Conservation (phyloP, 495 filamentous ascomycete genomes). For the Geoglossum glabrum region DNA sequence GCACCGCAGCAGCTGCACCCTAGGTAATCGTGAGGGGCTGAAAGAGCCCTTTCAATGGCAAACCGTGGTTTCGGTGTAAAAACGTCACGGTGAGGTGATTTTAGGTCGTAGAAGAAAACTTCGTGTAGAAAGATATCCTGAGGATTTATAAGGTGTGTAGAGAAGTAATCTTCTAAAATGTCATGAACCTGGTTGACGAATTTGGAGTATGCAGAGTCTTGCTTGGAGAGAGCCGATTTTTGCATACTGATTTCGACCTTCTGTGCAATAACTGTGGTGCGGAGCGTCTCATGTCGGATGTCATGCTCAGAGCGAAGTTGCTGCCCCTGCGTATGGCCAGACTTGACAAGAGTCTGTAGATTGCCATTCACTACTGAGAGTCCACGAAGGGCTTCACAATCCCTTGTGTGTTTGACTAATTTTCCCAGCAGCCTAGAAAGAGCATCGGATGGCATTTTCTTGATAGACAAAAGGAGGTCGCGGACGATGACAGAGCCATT, state of each 20-base stretch:
- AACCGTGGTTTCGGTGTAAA: slow-evolving; percentile 64
- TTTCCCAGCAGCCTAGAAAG: slow-evolving; percentile 11
- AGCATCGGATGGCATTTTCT: slow-evolving; percentile 26
- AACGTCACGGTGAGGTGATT: slow-evolving; percentile 55
- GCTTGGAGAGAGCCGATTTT: slow-evolving; percentile 49
- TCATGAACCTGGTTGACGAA: slow-evolving; percentile 44
- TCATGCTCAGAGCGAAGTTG: slow-evolving; percentile 33
- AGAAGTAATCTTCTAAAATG: slow-evolving; percentile 34
- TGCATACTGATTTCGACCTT: slow-evolving; percentile 72
- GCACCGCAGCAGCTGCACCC: slow-evolving; percentile 45
- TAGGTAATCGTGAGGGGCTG: slow-evolving; percentile 69
- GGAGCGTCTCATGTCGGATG: slow-evolving; percentile 45
- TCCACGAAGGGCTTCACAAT: slow-evolving; percentile 6
- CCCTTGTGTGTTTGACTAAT: not conserved
- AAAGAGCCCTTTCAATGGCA: slow-evolving; percentile 63
- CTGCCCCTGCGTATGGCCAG: slow-evolving; percentile 6
- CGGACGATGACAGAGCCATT: slow-evolving; percentile 27
- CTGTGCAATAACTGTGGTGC: slow-evolving; percentile 72
- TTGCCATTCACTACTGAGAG: slow-evolving; percentile 7
- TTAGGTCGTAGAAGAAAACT: slow-evolving; percentile 65
- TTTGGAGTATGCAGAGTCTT: slow-evolving; percentile 57
- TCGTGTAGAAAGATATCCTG: slow-evolving; percentile 55
- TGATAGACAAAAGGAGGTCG: slow-evolving; percentile 31
- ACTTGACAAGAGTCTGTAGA: not conserved
- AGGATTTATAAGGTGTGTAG: slow-evolving; percentile 30